phyloP scores from a whole-genome alignment of 176 grass and related monocot species.

The Oryza rufipogon region DNA sequence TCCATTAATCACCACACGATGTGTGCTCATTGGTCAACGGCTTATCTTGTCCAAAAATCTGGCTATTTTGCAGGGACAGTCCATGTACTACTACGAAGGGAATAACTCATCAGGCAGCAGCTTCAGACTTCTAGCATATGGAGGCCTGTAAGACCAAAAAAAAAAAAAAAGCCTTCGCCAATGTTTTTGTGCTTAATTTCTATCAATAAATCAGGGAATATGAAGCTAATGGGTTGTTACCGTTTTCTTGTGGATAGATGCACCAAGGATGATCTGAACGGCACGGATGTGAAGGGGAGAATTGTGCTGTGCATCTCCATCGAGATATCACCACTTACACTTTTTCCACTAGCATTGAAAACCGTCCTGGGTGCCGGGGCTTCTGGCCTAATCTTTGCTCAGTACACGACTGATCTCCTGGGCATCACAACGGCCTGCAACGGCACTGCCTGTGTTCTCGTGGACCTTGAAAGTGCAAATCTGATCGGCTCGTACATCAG shows the following conservation, averaged over 20 bases:
- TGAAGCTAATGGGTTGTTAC: background rate
- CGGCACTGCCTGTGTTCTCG: slow-evolving; percentile 35
- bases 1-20: background rate
- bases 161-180: too few relatives aligned
- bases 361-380: background rate
- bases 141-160: slow-evolving; percentile 10
- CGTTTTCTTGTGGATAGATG: background rate
- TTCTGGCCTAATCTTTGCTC: slow-evolving; percentile 22
- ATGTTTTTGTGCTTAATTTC: background rate
- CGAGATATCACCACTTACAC: accelerated
- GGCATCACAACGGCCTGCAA: background rate
- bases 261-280: slow-evolving; percentile 15
- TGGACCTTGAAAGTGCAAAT: background rate
- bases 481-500: accelerated
- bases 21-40: background rate
- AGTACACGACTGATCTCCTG: background rate
- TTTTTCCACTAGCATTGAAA: background rate
- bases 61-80: slow-evolving; percentile 42
- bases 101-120: slow-evolving; percentile 7
- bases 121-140: background rate
- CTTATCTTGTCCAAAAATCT: background rate
- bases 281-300: slow-evolving; percentile 15
- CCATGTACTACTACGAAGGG: background rate
- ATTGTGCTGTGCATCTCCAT: background rate
- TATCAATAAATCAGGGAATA: background rate